A percentile compares a stretch with the other conserved stretches of the same genome.
Evolutionary conservation across 495 filamentous ascomycete species (phyloP).

Genomic region (Pyrenula aspistea): DNA sequence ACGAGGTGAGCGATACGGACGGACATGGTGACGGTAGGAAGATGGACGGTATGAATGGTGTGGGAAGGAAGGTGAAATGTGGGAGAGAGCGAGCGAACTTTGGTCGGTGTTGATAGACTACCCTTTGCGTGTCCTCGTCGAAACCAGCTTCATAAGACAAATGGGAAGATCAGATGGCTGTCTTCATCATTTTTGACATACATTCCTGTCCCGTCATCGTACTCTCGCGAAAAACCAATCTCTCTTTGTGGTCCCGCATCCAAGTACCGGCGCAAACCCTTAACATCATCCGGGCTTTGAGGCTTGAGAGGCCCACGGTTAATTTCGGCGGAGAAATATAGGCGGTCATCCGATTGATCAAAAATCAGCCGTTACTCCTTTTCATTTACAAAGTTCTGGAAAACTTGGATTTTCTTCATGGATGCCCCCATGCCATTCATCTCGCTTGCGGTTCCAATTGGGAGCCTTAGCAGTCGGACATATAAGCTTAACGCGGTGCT

Average conservation of each 20-base stretch:
- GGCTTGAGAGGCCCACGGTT: background rate
- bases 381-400: background rate
- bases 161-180: background rate
- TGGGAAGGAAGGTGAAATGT: no score
- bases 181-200: background rate
- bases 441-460: background rate
- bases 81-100: background rate
- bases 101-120: background rate
- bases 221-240: background rate
- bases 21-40: background rate
- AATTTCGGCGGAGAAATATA: background rate
- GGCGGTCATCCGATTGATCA: background rate
- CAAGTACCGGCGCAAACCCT: background rate
- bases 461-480: background rate
- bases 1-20: constrained; percentile 8
- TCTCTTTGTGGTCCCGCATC: background rate
- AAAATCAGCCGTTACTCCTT: background rate
- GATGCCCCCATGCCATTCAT: background rate
- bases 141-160: background rate
- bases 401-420: background rate
- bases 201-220: background rate
- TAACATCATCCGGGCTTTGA: no score
- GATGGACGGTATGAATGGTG: background rate
- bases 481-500: background rate
- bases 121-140: background rate